Percentiles rank a stretch among this genome's conserved stretches.
Conservation (phyloP, 2,329 filamentous ascomycete genomes). For the Metarhizium brunneum region DNA sequence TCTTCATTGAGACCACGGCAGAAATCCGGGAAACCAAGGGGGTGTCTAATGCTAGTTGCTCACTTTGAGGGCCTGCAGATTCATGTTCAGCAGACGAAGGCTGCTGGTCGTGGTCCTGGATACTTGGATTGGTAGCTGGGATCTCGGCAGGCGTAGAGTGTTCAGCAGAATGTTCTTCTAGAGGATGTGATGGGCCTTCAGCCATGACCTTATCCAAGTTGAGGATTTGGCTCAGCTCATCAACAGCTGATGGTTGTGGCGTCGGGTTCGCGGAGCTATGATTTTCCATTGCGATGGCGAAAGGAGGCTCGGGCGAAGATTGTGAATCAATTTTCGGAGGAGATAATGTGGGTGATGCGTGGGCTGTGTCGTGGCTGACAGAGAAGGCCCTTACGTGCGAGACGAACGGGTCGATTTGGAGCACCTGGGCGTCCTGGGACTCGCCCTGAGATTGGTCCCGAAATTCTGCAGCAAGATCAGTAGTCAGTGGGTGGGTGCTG, state of each 20-base stretch:
- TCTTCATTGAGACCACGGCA: slow-evolving; percentile 12
- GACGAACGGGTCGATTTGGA: slow-evolving; percentile 8
- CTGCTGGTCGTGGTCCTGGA: neutral
- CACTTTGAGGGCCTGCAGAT: neutral
- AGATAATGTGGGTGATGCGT: neutral
- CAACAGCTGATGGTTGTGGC: slow-evolving; percentile 5
- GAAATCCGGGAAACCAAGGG: slow-evolving; percentile 10
- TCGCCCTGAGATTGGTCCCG: neutral
- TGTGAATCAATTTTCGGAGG: neutral
- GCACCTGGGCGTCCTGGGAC: slow-evolving; percentile 19
- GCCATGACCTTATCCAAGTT: slow-evolving; percentile 7
- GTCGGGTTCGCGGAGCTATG: neutral
- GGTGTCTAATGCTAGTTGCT: neutral
- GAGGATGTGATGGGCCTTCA: neutral
- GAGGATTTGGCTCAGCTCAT: slow-evolving; percentile 10
- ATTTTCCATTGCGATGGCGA: neutral
- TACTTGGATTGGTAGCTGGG: neutral
- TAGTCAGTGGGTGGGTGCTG: neutral
- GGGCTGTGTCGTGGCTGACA: slow-evolving; percentile 6
- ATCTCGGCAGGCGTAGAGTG: neutral
- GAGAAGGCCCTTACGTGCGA: slow-evolving; percentile 8
- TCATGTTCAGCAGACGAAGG: neutral
- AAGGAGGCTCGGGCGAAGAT: neutral
- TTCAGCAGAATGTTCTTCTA: neutral
- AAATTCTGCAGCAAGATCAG: slow-evolving; percentile 7